Evolutionary conservation across 768 basidiomycete genomes (phyloP).

Genomic region (Leccinum ochraceum): DNA sequence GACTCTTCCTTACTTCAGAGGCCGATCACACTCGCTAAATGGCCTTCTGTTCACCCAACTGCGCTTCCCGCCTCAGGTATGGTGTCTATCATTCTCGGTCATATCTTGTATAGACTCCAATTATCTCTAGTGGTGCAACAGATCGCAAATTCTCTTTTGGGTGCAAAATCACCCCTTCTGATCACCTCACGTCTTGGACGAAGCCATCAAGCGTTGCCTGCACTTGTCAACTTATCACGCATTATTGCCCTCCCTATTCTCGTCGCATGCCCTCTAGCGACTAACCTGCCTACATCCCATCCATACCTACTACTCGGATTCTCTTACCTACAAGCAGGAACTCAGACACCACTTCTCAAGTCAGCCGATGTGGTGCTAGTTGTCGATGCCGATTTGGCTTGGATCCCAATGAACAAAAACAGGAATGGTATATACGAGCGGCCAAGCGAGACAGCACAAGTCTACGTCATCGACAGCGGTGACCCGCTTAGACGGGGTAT

Average conservation of each 20-base stretch:
- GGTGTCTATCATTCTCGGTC: slow-evolving; percentile 5
- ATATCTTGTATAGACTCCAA: background rate
- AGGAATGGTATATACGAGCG: slow-evolving; percentile 29
- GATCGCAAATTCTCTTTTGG: slow-evolving; percentile 51
- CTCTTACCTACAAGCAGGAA: slow-evolving; percentile 47
- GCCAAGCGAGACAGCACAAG: slow-evolving; percentile 44
- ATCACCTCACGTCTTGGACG: slow-evolving; percentile 65
- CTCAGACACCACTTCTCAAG: slow-evolving; percentile 48
- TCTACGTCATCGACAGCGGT: slow-evolving; percentile 62
- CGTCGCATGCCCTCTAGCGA: slow-evolving; percentile 47
- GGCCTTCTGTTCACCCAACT: slow-evolving; percentile 53
- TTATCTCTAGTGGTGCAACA: slow-evolving; percentile 29
- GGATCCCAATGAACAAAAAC: slow-evolving; percentile 53
- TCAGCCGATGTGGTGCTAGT: slow-evolving; percentile 64
- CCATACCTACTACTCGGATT: slow-evolving; percentile 53
- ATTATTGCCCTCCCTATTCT: slow-evolving; percentile 57
- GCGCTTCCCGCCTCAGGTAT: slow-evolving; percentile 45
- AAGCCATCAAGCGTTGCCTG: slow-evolving; percentile 45
- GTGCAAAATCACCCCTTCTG: slow-evolving; percentile 58
- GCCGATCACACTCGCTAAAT: slow-evolving; percentile 35
- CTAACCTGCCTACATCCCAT: slow-evolving; percentile 59
- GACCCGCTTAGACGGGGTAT: slow-evolving; percentile 56
- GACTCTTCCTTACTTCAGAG: slow-evolving; percentile 38
- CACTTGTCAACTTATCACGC: slow-evolving; percentile 49
- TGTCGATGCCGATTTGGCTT: slow-evolving; percentile 66